A percentile compares a stretch with the other conserved stretches of the same genome.
phyloP scores from a whole-genome alignment of 352 stramenopile species.

The Blastocystis sp. region DNA sequence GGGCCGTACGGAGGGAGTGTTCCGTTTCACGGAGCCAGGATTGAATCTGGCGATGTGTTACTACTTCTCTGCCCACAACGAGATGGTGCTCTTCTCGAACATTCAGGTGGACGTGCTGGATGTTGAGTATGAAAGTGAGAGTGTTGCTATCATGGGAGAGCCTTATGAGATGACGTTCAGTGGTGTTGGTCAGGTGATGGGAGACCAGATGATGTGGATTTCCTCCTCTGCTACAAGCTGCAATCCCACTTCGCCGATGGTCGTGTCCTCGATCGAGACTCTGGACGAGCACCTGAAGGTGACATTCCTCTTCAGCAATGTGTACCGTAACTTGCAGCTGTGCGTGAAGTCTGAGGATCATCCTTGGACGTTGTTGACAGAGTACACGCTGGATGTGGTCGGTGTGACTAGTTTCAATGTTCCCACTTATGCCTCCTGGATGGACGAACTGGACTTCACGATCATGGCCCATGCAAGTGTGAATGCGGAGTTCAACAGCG shows the following conservation, averaged over 20 bases:
- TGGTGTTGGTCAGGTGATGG: constrained; percentile 15
- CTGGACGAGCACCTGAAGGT: constrained; percentile 52
- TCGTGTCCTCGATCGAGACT: background rate
- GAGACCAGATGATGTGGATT: constrained; percentile 52
- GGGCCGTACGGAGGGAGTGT: constrained; percentile 18
- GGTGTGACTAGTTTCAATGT: background rate
- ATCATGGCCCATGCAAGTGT: background rate
- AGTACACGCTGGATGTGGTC: constrained; percentile 33
- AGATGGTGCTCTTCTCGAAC: background rate
- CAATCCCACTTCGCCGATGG: background rate
- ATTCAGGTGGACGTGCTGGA: constrained; percentile 49
- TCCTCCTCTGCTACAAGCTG: background rate
- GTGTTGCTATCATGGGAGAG: constrained; percentile 6
- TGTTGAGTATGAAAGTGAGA: constrained; percentile 41
- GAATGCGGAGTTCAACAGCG: background rate
- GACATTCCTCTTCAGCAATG: background rate
- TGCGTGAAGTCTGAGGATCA: constrained; percentile 34
- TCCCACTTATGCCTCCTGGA: background rate
- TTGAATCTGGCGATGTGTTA: constrained; percentile 46
- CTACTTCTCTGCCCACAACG: constrained; percentile 43
- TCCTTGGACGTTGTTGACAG: background rate
- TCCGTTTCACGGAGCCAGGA: constrained; percentile 30
- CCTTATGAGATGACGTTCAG: constrained; percentile 35
- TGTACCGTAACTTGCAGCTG: constrained; percentile 35
- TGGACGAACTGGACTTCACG: background rate